These are phyloP conservation scores for Pisolithus orientalis DNA, from an alignment of 768 basidiomycete species.

Conservation along the genomic window DNA sequence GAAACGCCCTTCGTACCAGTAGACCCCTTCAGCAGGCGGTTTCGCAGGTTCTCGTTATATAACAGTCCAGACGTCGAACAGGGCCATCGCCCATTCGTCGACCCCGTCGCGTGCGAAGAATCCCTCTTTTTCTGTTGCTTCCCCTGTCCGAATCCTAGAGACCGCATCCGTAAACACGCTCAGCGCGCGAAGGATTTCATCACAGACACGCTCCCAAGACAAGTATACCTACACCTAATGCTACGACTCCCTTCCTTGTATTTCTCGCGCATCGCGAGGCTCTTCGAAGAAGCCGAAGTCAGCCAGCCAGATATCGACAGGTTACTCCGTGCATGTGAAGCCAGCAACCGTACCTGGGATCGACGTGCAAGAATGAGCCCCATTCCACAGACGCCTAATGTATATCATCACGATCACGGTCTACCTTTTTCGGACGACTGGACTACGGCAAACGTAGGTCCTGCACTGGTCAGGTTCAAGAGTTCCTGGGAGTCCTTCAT, in stretches of 20 bases:
- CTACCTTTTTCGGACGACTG: conserved; percentile 39
- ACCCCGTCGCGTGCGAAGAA: conserved; percentile 17
- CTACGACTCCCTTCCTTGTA: conserved; percentile 74
- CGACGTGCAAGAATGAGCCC: conserved; percentile 17
- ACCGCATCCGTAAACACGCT: conserved; percentile 13
- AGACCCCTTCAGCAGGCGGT: conserved; percentile 41
- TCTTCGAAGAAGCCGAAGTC: conserved; percentile 75
- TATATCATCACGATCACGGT: conserved; percentile 3
- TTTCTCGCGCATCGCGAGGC: conserved; percentile 68
- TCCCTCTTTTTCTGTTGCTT: conserved; percentile 17
- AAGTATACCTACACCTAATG: conserved; percentile 41
- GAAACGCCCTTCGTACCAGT: conserved; percentile 55
- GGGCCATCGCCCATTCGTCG: conserved; percentile 4
- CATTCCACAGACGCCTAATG: background rate
- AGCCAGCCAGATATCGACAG: conserved; percentile 64
- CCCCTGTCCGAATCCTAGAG: conserved; percentile 2
- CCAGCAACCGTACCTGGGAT: conserved; percentile 5
- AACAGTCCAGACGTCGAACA: conserved; percentile 15
- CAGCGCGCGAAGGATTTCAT: conserved; percentile 19
- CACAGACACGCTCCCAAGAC: conserved; percentile 35
- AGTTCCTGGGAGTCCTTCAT: conserved; percentile 54
- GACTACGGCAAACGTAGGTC: conserved; percentile 40
- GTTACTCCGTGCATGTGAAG: conserved; percentile 35
- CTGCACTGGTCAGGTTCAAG: conserved; percentile 59
- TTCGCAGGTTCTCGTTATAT: conserved; percentile 15